Conservation (phyloP, 768 basidiomycete species). For the Termitomyces sp. region DNA sequence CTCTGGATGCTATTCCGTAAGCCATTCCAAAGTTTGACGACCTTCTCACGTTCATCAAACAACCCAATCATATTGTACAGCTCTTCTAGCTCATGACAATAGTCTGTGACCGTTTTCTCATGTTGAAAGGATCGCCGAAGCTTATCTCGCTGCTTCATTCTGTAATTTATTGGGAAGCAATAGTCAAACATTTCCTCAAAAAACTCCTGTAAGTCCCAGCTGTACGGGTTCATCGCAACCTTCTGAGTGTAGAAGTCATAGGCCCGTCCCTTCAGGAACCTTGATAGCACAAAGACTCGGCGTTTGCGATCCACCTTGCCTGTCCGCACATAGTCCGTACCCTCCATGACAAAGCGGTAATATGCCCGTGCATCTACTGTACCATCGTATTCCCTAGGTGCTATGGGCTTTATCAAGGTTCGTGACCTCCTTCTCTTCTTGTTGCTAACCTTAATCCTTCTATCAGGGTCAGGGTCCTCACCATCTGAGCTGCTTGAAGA, state of each 20-base stretch:
- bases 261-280: constrained; percentile 30
- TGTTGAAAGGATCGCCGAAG: constrained; percentile 24
- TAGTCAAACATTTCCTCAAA: constrained; percentile 27
- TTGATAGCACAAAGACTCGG: constrained; percentile 23
- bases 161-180: constrained; percentile 34
- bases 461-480: not conserved
- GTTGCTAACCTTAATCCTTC: not conserved
- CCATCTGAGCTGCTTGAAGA: too few relatives aligned
- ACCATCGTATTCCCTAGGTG: constrained; percentile 27
- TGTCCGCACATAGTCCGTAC: constrained; percentile 22
- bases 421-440: not conserved
- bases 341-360: constrained; percentile 26
- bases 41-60: constrained; percentile 12
- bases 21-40: constrained; percentile 16
- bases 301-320: constrained; percentile 14
- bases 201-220: constrained; percentile 29
- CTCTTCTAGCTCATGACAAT: constrained; percentile 32
- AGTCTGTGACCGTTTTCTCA: constrained; percentile 27
- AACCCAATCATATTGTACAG: constrained; percentile 32
- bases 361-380: constrained; percentile 19
- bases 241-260: constrained; percentile 32
- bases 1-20: constrained; percentile 3
- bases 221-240: constrained; percentile 22
- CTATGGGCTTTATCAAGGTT: constrained; percentile 1
- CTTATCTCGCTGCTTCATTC: constrained; percentile 23